Evolutionary conservation across 108 stramenopile species (phyloP), one percentile per base, ranked within the genome.

Genomic region (Aurantiochytrium sp.): DNA sequence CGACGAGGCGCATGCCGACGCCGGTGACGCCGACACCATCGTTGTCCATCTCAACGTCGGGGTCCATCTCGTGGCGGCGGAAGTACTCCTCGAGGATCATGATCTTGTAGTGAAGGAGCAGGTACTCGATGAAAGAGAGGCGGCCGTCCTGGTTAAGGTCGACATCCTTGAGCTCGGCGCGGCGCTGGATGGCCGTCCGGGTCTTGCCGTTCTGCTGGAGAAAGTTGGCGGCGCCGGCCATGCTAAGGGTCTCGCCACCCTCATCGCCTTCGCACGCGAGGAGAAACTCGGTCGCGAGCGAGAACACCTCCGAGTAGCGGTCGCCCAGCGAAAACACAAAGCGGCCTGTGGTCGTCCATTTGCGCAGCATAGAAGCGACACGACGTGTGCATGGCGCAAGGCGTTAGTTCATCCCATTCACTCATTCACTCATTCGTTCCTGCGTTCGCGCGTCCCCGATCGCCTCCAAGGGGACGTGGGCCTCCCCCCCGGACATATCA

Each of bases 91-190:
- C 21, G 41, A 87, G 68, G 27, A 87, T 87, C 68, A 87, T 68
- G 45, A 59, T 53, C 68, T 87, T 87, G 87, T 68, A 87, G 87
- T 87, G 87, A 41, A 87, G 68, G 15, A 87, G 55, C 24, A 87
- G 68, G 50, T 68, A 87, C 45, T 87, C 87, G 19, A 68, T 52
- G 36, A 87, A 87, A 4, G 87, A 48, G 45, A 45, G 24, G 1
- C 41, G 68, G 30, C 87, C 87, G 50, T 87, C 87, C 37, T 32
- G 5, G 68, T 68, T 68, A 0, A 87, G 12, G 50, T 87, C 87
- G 48, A 87, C 68, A 65, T 87, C 87, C 30, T 68, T 55, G 48
- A 87, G 30, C 87, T 87, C 87, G 31, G 55, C 37, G 27, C 42
- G 37, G 12, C 87, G 59, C 87, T 87, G 68, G 31, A n/a, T 68